Conservation (phyloP, 1,284 basidiomycete species). For the Cutaneotrichosporon sp. region DNA sequence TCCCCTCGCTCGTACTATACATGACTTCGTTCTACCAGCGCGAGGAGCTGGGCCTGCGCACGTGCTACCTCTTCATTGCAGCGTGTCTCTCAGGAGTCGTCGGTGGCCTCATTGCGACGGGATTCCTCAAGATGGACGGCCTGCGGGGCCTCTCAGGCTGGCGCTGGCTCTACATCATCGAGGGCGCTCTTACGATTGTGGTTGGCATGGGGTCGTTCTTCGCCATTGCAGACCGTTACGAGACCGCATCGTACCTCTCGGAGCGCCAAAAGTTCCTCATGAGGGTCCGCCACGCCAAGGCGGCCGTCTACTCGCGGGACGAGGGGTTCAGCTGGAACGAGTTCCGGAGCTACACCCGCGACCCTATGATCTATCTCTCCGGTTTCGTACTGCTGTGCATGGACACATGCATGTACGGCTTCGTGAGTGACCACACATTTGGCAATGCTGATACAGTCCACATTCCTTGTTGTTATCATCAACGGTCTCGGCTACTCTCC, state of each 20-base stretch:
- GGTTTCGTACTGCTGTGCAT: conserved; percentile 34
- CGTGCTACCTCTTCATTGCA: conserved; percentile 40
- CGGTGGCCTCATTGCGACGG: conserved; percentile 36
- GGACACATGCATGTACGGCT: conserved; percentile 33
- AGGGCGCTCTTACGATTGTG: conserved; percentile 18
- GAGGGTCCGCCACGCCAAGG: conserved; percentile 18
- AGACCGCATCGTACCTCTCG: conserved; percentile 16
- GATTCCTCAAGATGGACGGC: conserved; percentile 22
- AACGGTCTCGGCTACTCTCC: conserved; percentile 23
- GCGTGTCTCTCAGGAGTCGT: conserved; percentile 37
- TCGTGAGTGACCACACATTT: not conserved
- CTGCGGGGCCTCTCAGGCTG: conserved; percentile 15
- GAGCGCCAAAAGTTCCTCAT: conserved; percentile 22
- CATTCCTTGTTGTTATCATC: conserved; percentile 34
- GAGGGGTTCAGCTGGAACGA: conserved; percentile 22
- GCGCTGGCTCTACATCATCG: conserved; percentile 26
- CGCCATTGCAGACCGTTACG: conserved; percentile 16
- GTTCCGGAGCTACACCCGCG: conserved; percentile 18
- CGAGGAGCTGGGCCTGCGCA: conserved; percentile 34
- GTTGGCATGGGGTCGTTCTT: conserved; percentile 13
- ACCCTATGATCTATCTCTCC: conserved; percentile 25
- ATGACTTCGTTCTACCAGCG: conserved; percentile 34
- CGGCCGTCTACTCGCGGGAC: conserved; percentile 17
- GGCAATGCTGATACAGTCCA: conserved; percentile 9
- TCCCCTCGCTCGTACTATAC: conserved; percentile 33